phyloP scores from a whole-genome alignment of 768 basidiomycete genomes.

The Termitomyces sp. region DNA sequence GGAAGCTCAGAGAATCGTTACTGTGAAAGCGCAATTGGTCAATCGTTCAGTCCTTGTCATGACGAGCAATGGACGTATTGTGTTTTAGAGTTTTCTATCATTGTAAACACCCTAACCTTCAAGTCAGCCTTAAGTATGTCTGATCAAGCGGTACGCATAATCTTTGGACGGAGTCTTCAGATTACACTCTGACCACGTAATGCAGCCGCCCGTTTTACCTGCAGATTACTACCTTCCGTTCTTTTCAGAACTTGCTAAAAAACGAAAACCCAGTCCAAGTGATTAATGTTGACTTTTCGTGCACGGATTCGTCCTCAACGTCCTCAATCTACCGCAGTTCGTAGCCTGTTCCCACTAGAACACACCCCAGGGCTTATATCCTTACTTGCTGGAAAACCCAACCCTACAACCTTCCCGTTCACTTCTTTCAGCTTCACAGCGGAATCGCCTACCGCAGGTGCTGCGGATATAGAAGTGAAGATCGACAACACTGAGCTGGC shows the following conservation, averaged over 20 bases:
- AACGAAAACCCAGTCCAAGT: conserved; percentile 64
- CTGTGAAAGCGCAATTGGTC: too few relatives aligned
- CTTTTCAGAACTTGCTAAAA: conserved; percentile 60
- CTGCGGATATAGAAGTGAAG: conserved; percentile 30
- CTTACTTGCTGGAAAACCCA: conserved; percentile 89
- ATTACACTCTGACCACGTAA: background rate
- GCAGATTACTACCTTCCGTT: conserved; percentile 54
- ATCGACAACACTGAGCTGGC: conserved; percentile 60
- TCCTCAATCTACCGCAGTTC: conserved; percentile 35
- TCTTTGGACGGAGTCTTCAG: too few relatives aligned
- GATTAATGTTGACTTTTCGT: conserved; percentile 18
- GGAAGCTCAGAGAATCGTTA: too few relatives aligned
- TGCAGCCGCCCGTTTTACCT: conserved; percentile 31
- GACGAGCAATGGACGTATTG: too few relatives aligned
- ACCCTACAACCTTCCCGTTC: conserved; percentile 89
- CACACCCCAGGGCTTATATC: conserved; percentile 74
- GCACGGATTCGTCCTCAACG: background rate
- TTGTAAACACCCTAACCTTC: too few relatives aligned
- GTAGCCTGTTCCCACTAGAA: conserved; percentile 77
- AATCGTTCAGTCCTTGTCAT: too few relatives aligned
- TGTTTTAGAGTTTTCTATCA: too few relatives aligned
- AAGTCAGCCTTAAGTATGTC: too few relatives aligned
- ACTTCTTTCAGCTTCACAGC: conserved; percentile 69
- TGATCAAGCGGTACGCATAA: background rate
- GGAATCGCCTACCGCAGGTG: conserved; percentile 42